Conservation (phyloP, 441 rosid genomes). For the Manihot esculenta region DNA sequence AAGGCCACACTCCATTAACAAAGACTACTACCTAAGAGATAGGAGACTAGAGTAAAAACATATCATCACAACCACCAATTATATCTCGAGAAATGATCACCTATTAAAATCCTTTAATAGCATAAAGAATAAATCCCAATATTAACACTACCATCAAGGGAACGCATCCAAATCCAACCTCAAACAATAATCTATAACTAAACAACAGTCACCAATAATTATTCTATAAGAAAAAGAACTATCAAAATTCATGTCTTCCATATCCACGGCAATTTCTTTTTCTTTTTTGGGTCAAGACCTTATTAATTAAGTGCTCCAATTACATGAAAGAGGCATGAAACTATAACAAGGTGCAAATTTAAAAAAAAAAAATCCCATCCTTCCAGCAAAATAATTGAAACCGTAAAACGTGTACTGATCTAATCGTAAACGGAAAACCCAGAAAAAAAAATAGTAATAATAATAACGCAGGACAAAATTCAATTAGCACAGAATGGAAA, state of each 20-base stretch:
- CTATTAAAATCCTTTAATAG: background rate
- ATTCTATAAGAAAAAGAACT: background rate
- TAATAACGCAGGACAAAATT: background rate
- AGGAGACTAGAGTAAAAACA: too few relatives aligned
- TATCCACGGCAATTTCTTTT: too few relatives aligned
- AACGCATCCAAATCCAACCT: background rate
- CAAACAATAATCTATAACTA: too few relatives aligned
- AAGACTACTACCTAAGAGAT: too few relatives aligned
- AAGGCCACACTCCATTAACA: too few relatives aligned
- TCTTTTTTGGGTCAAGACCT: too few relatives aligned
- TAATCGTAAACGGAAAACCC: background rate
- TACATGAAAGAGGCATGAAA: too few relatives aligned
- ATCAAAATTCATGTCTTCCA: background rate
- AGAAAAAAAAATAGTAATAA: background rate
- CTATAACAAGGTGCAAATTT: too few relatives aligned
- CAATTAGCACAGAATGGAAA: background rate
- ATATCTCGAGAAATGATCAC: background rate
- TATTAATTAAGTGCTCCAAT: too few relatives aligned
- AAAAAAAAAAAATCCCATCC: too few relatives aligned
- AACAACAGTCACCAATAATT: background rate
- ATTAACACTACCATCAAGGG: background rate
- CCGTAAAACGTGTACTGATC: background rate
- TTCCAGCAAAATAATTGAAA: too few relatives aligned
- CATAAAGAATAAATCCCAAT: background rate
- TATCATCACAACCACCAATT: background rate